Conservation (phyloP, 306 rosid genomes). For the Cicer yamashitae region DNA sequence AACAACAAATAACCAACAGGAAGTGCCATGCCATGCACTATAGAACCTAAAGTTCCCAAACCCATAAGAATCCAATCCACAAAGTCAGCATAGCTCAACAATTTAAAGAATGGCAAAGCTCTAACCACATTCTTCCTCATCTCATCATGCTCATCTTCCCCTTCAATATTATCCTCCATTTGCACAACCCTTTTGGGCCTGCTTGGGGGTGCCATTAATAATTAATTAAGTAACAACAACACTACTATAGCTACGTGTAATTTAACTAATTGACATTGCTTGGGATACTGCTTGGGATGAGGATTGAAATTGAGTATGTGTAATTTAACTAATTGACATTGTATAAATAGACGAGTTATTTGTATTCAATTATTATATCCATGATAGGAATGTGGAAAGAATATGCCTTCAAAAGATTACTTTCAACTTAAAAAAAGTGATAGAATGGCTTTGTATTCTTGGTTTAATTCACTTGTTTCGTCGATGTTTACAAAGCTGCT, state of each 20-base stretch:
- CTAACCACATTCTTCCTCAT: conserved; percentile 9
- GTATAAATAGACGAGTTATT: conserved; percentile 7
- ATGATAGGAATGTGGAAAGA: conserved; percentile 40
- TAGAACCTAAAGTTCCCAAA: conserved; percentile 68
- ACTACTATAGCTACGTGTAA: not conserved
- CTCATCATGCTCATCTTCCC: not conserved
- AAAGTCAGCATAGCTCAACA: conserved; percentile 72
- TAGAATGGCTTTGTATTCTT: conserved; percentile 31
- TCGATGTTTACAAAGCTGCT: conserved; percentile 45
- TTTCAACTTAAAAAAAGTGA: conserved; percentile 3
- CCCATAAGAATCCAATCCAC: conserved; percentile 79
- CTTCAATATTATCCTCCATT: conserved; percentile 38
- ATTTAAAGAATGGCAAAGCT: conserved; percentile 55
- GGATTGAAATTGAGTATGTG: not conserved
- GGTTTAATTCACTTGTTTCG: conserved; percentile 45
- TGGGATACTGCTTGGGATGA: not conserved
- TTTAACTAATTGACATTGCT: not conserved
- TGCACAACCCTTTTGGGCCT: conserved; percentile 41
- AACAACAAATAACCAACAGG: conserved; percentile 80
- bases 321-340: not conserved
- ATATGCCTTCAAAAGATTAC: conserved; percentile 48
- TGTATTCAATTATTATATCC: conserved; percentile 24
- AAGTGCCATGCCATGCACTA: conserved; percentile 89
- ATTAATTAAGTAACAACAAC: not conserved
- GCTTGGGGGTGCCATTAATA: conserved; percentile 42